Conservation (phyloP, 495 filamentous ascomycete genomes). For the Penicillium roqueforti region DNA sequence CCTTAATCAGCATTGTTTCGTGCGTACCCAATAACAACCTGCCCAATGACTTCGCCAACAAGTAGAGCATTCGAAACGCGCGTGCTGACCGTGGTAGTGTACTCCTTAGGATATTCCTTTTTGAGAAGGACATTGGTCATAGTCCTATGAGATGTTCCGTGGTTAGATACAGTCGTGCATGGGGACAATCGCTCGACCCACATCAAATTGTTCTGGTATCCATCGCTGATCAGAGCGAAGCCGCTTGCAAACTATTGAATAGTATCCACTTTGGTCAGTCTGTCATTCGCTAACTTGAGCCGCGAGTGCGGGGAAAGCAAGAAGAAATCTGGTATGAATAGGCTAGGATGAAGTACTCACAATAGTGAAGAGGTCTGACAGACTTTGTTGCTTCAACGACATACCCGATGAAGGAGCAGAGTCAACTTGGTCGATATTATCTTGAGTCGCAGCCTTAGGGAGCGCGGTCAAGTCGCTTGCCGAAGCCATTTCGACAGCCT, state of each 20-base stretch:
- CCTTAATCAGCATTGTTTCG: background rate
- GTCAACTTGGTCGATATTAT: background rate
- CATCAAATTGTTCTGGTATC: constrained; percentile 54
- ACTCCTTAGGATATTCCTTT: constrained; percentile 43
- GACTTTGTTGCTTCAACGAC: constrained; percentile 33
- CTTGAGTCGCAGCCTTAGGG: background rate
- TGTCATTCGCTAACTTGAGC: background rate
- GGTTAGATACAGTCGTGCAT: background rate
- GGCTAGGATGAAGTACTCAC: constrained; percentile 16
- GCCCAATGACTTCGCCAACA: constrained; percentile 51
- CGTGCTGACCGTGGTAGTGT: constrained; percentile 42
- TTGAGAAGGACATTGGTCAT: constrained; percentile 51
- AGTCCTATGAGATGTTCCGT: constrained; percentile 26
- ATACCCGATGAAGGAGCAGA: constrained; percentile 19
- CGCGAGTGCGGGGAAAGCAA: background rate
- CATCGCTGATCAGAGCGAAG: constrained; percentile 51
- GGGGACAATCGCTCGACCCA: constrained; percentile 2
- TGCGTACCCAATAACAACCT: constrained; percentile 42
- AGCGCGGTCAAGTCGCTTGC: background rate
- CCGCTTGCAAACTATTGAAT: constrained; percentile 38
- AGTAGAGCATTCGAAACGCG: constrained; percentile 52
- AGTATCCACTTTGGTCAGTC: background rate
- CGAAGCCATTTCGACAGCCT: background rate
- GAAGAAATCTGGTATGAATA: background rate
- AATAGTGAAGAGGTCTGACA: constrained; percentile 47